A percentile compares a stretch with the other conserved stretches of the same genome.
Conservation (phyloP, 768 basidiomycete species). For the Dictyophora rubrovolvata region DNA sequence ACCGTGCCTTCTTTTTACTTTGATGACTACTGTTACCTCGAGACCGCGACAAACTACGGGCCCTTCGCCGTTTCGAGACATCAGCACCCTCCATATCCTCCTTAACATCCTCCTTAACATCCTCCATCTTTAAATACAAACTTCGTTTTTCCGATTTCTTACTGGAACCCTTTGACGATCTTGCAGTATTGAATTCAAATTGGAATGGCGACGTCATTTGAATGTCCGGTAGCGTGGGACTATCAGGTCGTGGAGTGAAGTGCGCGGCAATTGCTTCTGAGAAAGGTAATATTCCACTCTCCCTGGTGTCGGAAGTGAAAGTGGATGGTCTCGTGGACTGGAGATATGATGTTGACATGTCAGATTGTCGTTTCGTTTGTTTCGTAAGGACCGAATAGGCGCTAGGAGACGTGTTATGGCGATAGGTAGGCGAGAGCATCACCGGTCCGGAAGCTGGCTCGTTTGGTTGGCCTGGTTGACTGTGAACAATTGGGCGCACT, state of each 20-base stretch:
- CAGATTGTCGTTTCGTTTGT: background rate
- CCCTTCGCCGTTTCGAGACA: background rate
- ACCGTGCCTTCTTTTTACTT: background rate
- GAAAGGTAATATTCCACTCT: background rate
- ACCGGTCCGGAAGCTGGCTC: background rate
- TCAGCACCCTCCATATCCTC: background rate
- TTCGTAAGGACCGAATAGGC: background rate
- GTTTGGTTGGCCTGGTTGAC: background rate
- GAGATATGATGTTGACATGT: background rate
- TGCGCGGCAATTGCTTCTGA: background rate
- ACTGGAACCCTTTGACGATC: background rate
- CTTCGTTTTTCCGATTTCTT: background rate
- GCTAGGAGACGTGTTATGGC: background rate
- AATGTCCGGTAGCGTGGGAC: slow-evolving; percentile 4
- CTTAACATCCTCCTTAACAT: background rate
- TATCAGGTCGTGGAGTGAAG: slow-evolving; percentile 3
- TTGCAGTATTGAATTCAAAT: background rate
- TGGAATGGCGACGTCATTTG: background rate
- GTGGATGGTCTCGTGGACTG: background rate
- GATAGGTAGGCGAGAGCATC: background rate
- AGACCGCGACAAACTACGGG: background rate
- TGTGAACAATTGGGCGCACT: background rate
- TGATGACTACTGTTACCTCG: background rate
- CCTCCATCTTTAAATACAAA: background rate
- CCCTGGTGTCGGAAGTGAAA: background rate